Percentiles rank a stretch among this genome's conserved stretches.
Conservation (phyloP, 2,329 filamentous ascomycete genomes). For the Daldinia eschscholtzii region DNA sequence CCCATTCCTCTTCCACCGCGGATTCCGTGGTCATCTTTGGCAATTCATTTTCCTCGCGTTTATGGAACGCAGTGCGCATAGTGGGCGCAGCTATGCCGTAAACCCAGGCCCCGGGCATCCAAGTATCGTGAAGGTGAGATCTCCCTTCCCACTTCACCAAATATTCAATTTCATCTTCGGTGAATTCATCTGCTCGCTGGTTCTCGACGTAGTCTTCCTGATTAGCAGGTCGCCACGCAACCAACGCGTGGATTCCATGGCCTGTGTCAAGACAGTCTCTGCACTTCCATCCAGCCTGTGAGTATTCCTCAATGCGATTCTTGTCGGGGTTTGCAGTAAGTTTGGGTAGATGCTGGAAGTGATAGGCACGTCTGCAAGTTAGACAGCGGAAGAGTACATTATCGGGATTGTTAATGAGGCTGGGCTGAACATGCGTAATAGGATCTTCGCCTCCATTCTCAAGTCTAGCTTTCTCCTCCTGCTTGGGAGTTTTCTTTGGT, state of each 20-base stretch:
- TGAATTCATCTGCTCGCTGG: conserved; percentile 66
- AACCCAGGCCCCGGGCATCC: conserved; percentile 92
- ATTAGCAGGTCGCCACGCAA: conserved; percentile 86
- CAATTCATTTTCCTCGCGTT: conserved; percentile 71
- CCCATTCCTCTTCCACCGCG: conserved; percentile 87
- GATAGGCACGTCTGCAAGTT: conserved; percentile 81
- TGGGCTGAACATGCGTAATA: conserved; percentile 70
- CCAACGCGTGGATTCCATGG: conserved; percentile 79
- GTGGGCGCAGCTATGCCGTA: conserved; percentile 73
- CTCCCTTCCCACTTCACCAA: conserved; percentile 86
- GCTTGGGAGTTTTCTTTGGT: conserved; percentile 75
- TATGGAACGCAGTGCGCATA: conserved; percentile 83
- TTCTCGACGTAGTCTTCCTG: conserved; percentile 67
- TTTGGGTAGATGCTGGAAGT: conserved; percentile 83
- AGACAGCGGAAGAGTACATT: conserved; percentile 87
- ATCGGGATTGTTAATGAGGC: conserved; percentile 78
- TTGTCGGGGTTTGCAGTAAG: conserved; percentile 56
- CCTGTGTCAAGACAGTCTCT: conserved; percentile 76
- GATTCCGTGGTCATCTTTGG: conserved; percentile 80
- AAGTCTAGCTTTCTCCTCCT: conserved; percentile 86
- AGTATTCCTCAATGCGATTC: conserved; percentile 79
- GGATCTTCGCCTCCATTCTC: conserved; percentile 86
- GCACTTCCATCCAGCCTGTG: conserved; percentile 78
- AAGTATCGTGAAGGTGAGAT: conserved; percentile 85
- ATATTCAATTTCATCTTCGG: conserved; percentile 88